Evolutionary conservation across 2,329 filamentous ascomycete species (phyloP).

Genomic region (Fusarium sp.): DNA sequence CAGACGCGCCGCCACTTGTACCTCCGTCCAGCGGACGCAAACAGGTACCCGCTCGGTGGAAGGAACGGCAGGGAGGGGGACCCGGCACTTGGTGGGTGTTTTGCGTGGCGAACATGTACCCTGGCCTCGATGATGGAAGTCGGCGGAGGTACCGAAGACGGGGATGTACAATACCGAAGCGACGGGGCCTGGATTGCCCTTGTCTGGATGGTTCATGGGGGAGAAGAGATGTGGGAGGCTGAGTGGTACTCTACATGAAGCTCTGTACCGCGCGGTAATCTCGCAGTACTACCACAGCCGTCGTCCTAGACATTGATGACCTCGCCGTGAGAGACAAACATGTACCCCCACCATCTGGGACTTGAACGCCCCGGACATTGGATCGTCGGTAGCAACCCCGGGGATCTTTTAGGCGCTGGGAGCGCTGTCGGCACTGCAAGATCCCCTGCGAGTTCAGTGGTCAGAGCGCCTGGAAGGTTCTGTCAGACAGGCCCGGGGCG

Average conservation of each 20-base stretch:
- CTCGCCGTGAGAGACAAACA: background rate
- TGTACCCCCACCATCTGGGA: conserved; percentile 15
- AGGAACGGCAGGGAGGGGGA: conserved; percentile 2
- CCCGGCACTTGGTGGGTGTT: conserved; percentile 24
- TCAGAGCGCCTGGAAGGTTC: conserved; percentile 25
- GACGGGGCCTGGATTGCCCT: background rate
- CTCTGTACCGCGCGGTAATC: background rate
- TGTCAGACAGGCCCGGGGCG: conserved; percentile 6
- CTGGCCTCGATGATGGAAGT: background rate
- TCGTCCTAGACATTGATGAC: conserved; percentile 1
- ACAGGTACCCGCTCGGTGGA: conserved; percentile 6
- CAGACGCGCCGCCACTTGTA: conserved; percentile 31
- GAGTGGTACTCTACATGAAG: background rate
- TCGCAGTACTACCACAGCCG: background rate
- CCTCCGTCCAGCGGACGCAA: conserved; percentile 10
- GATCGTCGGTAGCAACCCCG: conserved; percentile 12
- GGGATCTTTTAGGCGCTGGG: background rate
- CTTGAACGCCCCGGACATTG: conserved; percentile 18
- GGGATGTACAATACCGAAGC: conserved; percentile 22
- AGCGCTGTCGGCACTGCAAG: conserved; percentile 6
- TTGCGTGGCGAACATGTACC: conserved; percentile 16
- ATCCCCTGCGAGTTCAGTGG: conserved; percentile 5
- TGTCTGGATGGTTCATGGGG: background rate
- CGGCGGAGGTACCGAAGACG: conserved; percentile 6
- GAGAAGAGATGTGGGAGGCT: conserved; percentile 6